Conservation (phyloP, 345 rosid species). For the Lumnitzera racemosa region DNA sequence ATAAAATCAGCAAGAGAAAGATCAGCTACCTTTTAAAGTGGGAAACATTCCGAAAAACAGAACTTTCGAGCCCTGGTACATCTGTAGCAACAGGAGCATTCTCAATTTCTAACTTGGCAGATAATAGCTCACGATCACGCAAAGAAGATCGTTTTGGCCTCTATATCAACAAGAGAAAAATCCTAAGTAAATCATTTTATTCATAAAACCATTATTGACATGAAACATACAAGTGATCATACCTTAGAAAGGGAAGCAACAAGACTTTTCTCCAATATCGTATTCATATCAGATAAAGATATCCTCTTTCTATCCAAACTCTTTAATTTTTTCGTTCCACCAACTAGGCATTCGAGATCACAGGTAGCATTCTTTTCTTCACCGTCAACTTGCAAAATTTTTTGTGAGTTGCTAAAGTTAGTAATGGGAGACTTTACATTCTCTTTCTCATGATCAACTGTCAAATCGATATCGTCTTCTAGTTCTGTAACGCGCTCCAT, state of each 20-base stretch:
- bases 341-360: constrained; percentile 5
- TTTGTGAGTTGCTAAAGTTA: neutral
- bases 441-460: neutral
- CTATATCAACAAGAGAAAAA: constrained; percentile 26
- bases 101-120: constrained; percentile 47
- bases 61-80: constrained; percentile 32
- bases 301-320: constrained; percentile 22
- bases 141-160: constrained; percentile 44
- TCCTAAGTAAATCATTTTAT: constrained; percentile 9
- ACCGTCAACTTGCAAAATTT: neutral
- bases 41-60: constrained; percentile 60
- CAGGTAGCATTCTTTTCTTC: neutral
- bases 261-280: constrained; percentile 31
- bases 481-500: neutral
- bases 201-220: constrained; percentile 4
- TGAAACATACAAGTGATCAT: constrained; percentile 15
- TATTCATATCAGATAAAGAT: constrained; percentile 57
- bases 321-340: constrained; percentile 1
- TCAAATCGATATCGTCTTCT: neutral
- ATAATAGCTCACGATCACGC: constrained; percentile 51
- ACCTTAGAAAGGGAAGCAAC: constrained; percentile 44
- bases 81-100: constrained; percentile 35
- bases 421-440: no score
- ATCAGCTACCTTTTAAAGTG: constrained; percentile 45
- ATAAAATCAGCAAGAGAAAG: neutral